Conservation (phyloP, 2,329 filamentous ascomycete genomes). For the Fusarium sp. region DNA sequence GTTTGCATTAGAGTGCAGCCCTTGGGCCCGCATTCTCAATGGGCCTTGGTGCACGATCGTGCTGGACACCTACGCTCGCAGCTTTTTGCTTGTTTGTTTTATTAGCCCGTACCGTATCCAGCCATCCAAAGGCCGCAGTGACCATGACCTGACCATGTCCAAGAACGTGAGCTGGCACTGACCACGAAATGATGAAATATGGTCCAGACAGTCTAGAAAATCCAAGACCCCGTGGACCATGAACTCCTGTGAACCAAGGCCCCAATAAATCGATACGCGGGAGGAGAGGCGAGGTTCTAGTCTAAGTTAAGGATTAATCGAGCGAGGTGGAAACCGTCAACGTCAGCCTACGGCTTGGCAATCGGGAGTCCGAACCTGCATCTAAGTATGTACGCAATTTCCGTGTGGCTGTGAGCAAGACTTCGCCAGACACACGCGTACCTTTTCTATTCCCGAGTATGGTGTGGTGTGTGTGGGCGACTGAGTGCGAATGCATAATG, state of each 20-base stretch:
- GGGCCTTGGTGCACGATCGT: conserved; percentile 25
- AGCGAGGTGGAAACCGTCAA: conserved; percentile 38
- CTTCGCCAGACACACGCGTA: conserved; percentile 41
- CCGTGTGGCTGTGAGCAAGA: conserved; percentile 45
- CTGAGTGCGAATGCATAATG: conserved; percentile 37
- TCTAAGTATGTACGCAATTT: conserved; percentile 32
- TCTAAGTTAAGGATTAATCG: conserved; percentile 17
- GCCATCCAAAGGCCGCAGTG: conserved; percentile 22
- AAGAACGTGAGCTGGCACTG: conserved; percentile 16
- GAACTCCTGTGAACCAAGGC: conserved; percentile 17
- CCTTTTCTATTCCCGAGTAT: conserved; percentile 19
- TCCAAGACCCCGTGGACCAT: conserved; percentile 15
- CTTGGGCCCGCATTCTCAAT: too few relatives aligned
- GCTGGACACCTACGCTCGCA: conserved; percentile 6
- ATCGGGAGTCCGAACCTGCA: conserved; percentile 24
- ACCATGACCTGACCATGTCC: not conserved
- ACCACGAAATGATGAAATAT: conserved; percentile 12
- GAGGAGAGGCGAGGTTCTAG: conserved; percentile 3
- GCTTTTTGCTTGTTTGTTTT: conserved; percentile 19
- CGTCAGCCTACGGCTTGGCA: conserved; percentile 49
- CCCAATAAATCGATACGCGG: conserved; percentile 6
- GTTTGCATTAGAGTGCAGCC: conserved; percentile 25
- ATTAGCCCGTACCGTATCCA: conserved; percentile 14
- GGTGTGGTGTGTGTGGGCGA: conserved; percentile 7
- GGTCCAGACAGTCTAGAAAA: conserved; percentile 5